These are phyloP conservation scores for Yamadazyma conglobata DNA, from an alignment of 1,139 yeast species.

Conservation along the genomic window DNA sequence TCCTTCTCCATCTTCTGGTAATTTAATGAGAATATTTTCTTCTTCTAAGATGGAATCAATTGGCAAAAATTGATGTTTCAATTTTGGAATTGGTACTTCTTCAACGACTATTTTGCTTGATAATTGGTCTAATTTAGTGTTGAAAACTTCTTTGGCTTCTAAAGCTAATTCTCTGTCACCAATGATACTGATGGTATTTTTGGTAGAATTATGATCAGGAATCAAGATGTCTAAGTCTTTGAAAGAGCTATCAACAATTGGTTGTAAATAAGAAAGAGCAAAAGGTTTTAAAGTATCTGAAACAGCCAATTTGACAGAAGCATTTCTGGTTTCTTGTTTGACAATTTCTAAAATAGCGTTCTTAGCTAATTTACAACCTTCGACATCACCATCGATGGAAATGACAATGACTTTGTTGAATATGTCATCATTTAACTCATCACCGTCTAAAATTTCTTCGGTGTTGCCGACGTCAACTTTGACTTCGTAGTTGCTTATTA, in stretches of 20 bases:
- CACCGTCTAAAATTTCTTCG: constrained; percentile 29
- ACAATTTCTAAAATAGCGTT: constrained; percentile 69
- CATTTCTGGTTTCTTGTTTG: constrained; percentile 64
- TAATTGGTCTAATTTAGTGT: constrained; percentile 44
- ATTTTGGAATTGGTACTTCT: constrained; percentile 41
- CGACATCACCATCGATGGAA: constrained; percentile 78
- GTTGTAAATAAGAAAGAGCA: constrained; percentile 29
- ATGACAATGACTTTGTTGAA: constrained; percentile 58
- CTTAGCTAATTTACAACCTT: constrained; percentile 76
- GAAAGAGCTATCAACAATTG: constrained; percentile 21
- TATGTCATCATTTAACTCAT: constrained; percentile 35
- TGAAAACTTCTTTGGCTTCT: constrained; percentile 46
- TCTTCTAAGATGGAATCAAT: constrained; percentile 44
- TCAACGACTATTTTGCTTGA: constrained; percentile 33
- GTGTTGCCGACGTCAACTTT: constrained; percentile 68
- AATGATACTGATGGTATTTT: constrained; percentile 37
- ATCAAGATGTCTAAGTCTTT: constrained; percentile 29
- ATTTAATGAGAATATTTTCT: constrained; percentile 59
- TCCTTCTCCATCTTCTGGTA: constrained; percentile 47
- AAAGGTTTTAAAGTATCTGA: constrained; percentile 52
- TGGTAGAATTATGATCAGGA: constrained; percentile 28
- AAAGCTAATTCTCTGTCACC: constrained; percentile 67
- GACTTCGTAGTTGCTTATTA: constrained; percentile 67
- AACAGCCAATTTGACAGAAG: constrained; percentile 47
- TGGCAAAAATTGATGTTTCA: constrained; percentile 46